Base-by-base conservation (phyloP, 805 yeast genomes). In the Gaillardinia entomophila region DNA sequence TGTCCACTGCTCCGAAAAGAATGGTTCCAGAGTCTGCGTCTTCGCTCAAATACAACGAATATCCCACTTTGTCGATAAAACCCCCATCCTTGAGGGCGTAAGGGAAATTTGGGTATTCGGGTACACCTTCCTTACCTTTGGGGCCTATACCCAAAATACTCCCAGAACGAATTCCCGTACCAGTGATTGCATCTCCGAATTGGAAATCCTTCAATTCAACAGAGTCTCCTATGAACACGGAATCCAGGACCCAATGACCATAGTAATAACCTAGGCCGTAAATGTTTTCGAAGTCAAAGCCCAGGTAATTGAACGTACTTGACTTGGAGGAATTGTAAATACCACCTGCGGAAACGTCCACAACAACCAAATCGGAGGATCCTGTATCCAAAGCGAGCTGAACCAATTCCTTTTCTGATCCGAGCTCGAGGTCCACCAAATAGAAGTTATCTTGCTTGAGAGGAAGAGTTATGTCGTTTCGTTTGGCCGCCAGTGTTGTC, bases 231-330 rank as follows among this genome's bases (percentile, higher is more conserved):
- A 45, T 26, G 12, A 18, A 25, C 2, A 45, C 36, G 17, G 27
- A 29, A 32, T 45, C 49, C 4, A 28, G 31, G 29, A 46, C 49
- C 48, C 48, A 45, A 24, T 28, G 8, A 12, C 49, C 49, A 2
- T 24, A 12, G 24, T 46, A 42, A 19, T 24, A 30, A n/a, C n/a
- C n/a, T n/a, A n/a, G n/a, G n/a, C n/a, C n/a, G n/a, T n/a, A n/a
- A n/a, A n/a, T n/a, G n/a, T n/a, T n/a, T n/a, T n/a, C n/a, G n/a
- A n/a, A n/a, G n/a, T n/a, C n/a, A n/a, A n/a, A n/a, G n/a, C n/a
- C n/a, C n/a, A n/a, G n/a, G n/a, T n/a, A n/a, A n/a, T n/a, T n/a
- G n/a, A n/a, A n/a, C n/a, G n/a, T n/a, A n/a, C n/a, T n/a, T n/a
- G n/a, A n/a, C n/a, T n/a, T n/a, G n/a, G n/a, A n/a, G n/a, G n/a